These are phyloP conservation scores for Tulasnella sp. DNA, from an alignment of 768 basidiomycete species.

Conservation along the genomic window DNA sequence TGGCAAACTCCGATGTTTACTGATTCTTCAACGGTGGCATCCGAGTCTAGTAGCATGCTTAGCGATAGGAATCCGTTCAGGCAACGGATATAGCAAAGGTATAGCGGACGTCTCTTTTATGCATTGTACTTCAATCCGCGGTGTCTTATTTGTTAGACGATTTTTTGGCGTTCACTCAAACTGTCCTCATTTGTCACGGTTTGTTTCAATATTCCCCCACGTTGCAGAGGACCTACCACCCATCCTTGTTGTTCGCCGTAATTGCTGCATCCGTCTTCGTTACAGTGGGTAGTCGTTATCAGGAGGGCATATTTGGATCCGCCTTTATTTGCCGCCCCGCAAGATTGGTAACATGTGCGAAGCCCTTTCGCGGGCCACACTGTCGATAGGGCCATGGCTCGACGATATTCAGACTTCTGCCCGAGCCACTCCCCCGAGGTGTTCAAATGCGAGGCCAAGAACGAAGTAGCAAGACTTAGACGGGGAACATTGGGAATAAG, in stretches of 20 bases:
- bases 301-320: slow-evolving; percentile 12
- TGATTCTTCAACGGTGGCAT: slow-evolving; percentile 3
- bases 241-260: neutral
- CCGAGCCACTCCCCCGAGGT: neutral
- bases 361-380: too few species aligned
- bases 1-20: slow-evolving; percentile 28
- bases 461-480: neutral
- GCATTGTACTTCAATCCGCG: slow-evolving; percentile 4
- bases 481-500: neutral
- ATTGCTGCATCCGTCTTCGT: neutral
- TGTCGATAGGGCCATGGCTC: too few species aligned
- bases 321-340: slow-evolving; percentile 9
- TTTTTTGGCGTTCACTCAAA: neutral
- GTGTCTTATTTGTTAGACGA: neutral
- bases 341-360: neutral
- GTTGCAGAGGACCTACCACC: neutral
- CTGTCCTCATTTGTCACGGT: neutral
- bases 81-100: neutral
- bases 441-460: neutral
- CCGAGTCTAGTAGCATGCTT: neutral
- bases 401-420: neutral
- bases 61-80: slow-evolving; percentile 33
- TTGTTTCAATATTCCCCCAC: slow-evolving; percentile 19
- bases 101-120: neutral
- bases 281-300: too few species aligned